Evolutionary conservation across 306 rosid genomes (phyloP).

Genomic region (Rosa multiflora): DNA sequence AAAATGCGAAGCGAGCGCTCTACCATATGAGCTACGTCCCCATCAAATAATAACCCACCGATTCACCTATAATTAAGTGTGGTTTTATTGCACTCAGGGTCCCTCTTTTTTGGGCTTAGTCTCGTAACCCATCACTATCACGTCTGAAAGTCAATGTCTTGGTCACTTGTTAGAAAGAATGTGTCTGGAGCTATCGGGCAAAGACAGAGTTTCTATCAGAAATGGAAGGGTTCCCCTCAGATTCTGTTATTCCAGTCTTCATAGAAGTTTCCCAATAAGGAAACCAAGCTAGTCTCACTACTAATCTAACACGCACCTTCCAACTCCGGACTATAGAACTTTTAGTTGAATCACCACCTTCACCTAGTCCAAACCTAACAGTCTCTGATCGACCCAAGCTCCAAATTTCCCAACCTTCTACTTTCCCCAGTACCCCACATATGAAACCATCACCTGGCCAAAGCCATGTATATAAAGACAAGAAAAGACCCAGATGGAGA

Average conservation of each 20-base stretch:
- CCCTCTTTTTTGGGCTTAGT: too few species aligned
- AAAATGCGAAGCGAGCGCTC: too few species aligned
- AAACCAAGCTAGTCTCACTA: neutral
- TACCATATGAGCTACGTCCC: too few species aligned
- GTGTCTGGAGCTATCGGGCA: too few species aligned
- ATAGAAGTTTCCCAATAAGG: neutral
- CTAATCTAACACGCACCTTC: too few species aligned
- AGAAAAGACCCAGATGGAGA: neutral
- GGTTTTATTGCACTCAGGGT: too few species aligned
- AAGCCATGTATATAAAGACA: neutral
- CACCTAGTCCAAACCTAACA: neutral
- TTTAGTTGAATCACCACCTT: neutral
- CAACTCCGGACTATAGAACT: neutral
- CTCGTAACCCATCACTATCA: neutral
- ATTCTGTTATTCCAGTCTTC: neutral
- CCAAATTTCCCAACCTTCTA: neutral
- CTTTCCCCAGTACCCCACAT: neutral
- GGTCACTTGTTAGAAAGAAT: neutral
- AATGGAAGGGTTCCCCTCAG: neutral
- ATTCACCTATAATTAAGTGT: too few species aligned
- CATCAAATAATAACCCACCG: too few species aligned
- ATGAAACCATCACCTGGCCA: neutral
- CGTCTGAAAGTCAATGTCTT: neutral
- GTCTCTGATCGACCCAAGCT: neutral
- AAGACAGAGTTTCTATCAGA: neutral